Conservation (phyloP, 495 filamentous ascomycete genomes). For the Tuber magnatum region DNA sequence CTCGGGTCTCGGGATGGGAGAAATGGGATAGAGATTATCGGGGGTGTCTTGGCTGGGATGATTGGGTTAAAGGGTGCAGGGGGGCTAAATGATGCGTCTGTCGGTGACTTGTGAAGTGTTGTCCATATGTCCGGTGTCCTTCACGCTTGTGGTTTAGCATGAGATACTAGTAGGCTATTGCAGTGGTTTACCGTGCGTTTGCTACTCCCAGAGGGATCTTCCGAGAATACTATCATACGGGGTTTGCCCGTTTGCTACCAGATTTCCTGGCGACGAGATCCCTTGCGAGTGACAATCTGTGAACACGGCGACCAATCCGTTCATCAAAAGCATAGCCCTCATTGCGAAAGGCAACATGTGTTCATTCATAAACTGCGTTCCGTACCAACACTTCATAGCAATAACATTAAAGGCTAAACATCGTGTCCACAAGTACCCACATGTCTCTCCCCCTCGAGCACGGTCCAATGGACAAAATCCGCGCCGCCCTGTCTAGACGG, state of each 20-base stretch:
- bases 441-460: conserved; percentile 23
- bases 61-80: too few relatives aligned
- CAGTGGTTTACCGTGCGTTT: neutral
- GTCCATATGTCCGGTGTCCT: too few relatives aligned
- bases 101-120: too few relatives aligned
- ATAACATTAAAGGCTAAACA: conserved; percentile 5
- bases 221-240: neutral
- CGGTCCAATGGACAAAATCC: conserved; percentile 21
- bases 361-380: neutral
- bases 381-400: neutral
- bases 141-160: too few relatives aligned
- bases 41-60: too few relatives aligned
- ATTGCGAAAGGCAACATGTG: neutral
- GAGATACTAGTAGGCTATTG: neutral
- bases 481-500: neutral
- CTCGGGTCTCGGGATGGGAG: too few relatives aligned
- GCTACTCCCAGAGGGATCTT: neutral
- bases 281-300: neutral
- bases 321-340: neutral
- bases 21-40: too few relatives aligned
- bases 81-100: too few relatives aligned
- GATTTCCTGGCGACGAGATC: too few relatives aligned
- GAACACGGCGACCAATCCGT: neutral
- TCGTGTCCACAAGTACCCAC: conserved; percentile 22
- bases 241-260: neutral